These are phyloP conservation scores for Sporodiniella umbellata DNA, from an alignment of 371 early-diverging fungal genomes.

Conservation along the genomic window DNA sequence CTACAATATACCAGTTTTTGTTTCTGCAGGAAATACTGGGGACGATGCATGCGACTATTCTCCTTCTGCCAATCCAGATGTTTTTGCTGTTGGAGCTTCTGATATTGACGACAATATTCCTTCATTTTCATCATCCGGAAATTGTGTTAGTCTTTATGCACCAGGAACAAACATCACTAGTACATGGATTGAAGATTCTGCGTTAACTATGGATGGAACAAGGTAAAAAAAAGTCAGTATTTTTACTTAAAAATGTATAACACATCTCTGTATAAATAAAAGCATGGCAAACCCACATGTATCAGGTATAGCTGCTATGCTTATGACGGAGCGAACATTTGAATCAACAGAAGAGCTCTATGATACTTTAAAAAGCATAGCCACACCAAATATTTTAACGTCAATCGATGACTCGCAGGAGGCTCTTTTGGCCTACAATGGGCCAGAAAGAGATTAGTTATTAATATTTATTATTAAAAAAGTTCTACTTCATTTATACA, in stretches of 20 bases:
- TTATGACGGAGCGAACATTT: slow-evolving; percentile 25
- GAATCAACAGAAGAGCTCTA: slow-evolving; percentile 20
- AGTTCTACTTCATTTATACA: no score
- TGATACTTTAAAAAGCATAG: slow-evolving; percentile 8
- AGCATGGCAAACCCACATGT: slow-evolving; percentile 77
- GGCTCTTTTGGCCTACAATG: slow-evolving; percentile 11
- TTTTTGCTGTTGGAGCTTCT: slow-evolving; percentile 68
- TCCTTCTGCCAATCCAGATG: slow-evolving; percentile 59
- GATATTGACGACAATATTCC: slow-evolving; percentile 43
- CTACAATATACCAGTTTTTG: slow-evolving; percentile 40
- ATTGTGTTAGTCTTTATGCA: slow-evolving; percentile 59
- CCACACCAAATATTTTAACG: slow-evolving; percentile 13
- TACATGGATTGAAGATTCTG: slow-evolving; percentile 42
- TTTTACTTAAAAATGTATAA: not conserved
- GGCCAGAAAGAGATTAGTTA: no score
- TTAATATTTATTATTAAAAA: no score
- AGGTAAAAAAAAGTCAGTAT: slow-evolving; percentile 23
- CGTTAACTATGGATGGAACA: slow-evolving; percentile 60
- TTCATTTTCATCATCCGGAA: slow-evolving; percentile 51
- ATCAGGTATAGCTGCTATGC: slow-evolving; percentile 44
- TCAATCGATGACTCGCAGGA: not conserved
- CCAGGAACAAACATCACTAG: slow-evolving; percentile 49
- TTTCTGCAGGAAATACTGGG: slow-evolving; percentile 73
- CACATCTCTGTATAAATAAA: no score
- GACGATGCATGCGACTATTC: slow-evolving; percentile 68